Percentiles rank a stretch among this genome's conserved stretches.
phyloP scores from a whole-genome alignment of 2,329 filamentous ascomycete species.

The Hymenoscyphus occultus region DNA sequence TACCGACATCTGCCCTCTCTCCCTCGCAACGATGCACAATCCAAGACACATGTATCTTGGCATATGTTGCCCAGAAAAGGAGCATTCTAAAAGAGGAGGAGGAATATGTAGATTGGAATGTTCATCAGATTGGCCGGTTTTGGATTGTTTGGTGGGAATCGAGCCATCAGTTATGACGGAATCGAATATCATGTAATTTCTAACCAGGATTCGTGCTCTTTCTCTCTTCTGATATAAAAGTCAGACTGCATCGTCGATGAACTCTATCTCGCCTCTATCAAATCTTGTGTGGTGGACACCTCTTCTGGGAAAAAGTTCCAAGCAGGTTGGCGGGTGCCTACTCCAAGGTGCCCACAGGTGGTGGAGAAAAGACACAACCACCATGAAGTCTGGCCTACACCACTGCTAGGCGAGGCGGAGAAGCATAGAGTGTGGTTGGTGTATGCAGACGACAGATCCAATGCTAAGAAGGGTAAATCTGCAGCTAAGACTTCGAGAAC shows the following conservation, averaged over 20 bases:
- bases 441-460: neutral
- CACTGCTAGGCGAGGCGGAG: neutral
- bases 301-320: neutral
- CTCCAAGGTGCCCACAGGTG: neutral
- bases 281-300: neutral
- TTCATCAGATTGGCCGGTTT: no score
- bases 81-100: neutral
- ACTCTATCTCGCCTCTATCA: neutral
- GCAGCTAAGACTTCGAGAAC: slow-evolving; percentile 6
- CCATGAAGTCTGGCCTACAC: neutral
- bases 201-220: no score
- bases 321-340: neutral
- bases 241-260: neutral
- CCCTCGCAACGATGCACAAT: neutral
- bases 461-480: slow-evolving; percentile 1
- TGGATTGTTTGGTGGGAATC: no score
- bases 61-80: neutral
- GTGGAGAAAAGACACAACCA: neutral
- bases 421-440: neutral
- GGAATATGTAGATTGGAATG: neutral
- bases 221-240: no score
- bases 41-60: neutral
- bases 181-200: no score
- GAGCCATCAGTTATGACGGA: no score
- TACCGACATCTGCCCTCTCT: neutral